Base-by-base conservation (phyloP, 75 land plant species). In the Pinus taeda region DNA sequence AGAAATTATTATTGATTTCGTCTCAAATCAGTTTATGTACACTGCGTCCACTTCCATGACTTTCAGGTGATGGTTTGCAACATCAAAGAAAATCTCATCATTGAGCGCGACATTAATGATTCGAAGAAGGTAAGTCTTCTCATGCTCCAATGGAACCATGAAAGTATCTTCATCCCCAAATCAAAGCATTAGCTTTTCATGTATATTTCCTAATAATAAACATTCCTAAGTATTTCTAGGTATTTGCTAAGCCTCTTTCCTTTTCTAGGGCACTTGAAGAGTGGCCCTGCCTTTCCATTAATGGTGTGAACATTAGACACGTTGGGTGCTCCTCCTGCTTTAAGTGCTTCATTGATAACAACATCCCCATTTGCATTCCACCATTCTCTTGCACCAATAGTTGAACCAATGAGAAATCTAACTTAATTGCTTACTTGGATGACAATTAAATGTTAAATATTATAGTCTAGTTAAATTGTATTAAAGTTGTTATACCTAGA, bases 251-350 rank as follows among this genome's bases (percentile, higher is more conserved):
- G 33, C n/a, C 12, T 15, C 79, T 78, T 82, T 84, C 91, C 81
- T 79, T 85, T 87, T 36, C 82, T 86, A 42, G 96, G 88, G 59
- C 94, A 94, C 18, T 91, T 90, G 81, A 92, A 94, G 7, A 94
- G 87, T 26, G 92, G 88, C 3, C 94, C 94, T 17, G 97, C 91
- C 73, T 87, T 91, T 0, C 95, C 98, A 66, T 95, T 95, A 84
- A 95, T 90, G 20, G 93, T 92, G 33, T 90, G 94, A 18, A 95
- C 93, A 81, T 95, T 95, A 4, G 98, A 90, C 74, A 78, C 77
- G 15, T 80, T 79, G 29, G 90, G 91, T 22, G 90, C 88, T 75
- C 93, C 81, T 3, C 95, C 98, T 49, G 78, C 33, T 61, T 59
- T 62, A 65, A 87, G 70, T 1, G 81, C 89, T 60, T 87, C 81